phyloP scores from a whole-genome alignment of 768 basidiomycete species.

The Chlorophyllum brunneum region DNA sequence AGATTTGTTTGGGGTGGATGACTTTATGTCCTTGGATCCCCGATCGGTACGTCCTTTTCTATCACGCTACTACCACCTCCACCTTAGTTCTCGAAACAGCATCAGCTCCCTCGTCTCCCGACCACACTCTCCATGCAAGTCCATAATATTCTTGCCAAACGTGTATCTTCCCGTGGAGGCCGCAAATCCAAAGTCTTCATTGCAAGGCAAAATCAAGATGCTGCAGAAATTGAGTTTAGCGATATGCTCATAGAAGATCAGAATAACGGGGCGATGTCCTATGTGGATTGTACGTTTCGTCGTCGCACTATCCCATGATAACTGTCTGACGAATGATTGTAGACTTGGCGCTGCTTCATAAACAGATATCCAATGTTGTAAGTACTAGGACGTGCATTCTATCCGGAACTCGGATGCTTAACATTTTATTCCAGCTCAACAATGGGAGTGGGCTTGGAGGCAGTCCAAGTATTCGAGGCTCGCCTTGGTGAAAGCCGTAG shows the following conservation, averaged over 20 bases:
- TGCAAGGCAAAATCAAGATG: conserved; percentile 91
- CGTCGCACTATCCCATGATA: neutral
- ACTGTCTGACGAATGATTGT: neutral
- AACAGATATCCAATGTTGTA: conserved; percentile 45
- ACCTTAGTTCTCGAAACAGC: conserved; percentile 35
- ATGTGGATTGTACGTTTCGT: conserved; percentile 71
- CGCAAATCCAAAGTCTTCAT: conserved; percentile 58
- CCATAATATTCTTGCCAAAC: conserved; percentile 76
- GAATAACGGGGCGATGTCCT: conserved; percentile 94
- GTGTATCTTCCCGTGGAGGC: conserved; percentile 48
- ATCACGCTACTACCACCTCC: conserved; percentile 2
- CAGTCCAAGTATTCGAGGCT: conserved; percentile 32
- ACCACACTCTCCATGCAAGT: conserved; percentile 82
- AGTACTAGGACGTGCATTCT: conserved; percentile 17
- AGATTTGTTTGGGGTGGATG: conserved; percentile 85
- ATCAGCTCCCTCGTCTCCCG: conserved; percentile 62
- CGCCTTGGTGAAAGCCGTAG: conserved; percentile 39
- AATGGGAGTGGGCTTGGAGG: conserved; percentile 37
- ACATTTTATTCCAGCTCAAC: conserved; percentile 26
- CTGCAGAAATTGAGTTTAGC: conserved; percentile 89
- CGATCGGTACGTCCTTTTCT: conserved; percentile 52
- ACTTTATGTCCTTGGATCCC: conserved; percentile 63
- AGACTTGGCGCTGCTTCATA: conserved; percentile 49
- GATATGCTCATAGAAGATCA: conserved; percentile 97
- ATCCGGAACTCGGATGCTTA: neutral